Percentiles rank a stretch among this genome's conserved stretches.
Evolutionary conservation across 352 stramenopile species (phyloP).

Genomic region (Salisapilia sapeloensis): DNA sequence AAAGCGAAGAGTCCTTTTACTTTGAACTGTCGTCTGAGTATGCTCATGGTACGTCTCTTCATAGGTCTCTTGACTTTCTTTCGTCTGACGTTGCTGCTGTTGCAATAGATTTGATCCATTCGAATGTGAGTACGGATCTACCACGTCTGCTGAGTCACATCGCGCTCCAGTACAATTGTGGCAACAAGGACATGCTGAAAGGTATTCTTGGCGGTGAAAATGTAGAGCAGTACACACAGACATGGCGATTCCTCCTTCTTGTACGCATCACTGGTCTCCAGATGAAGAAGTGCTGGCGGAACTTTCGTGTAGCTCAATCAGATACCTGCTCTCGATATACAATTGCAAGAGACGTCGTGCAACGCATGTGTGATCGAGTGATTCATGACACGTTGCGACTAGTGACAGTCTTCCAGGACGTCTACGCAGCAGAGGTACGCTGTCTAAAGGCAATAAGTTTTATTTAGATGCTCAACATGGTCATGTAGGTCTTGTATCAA

Average conservation of each 20-base stretch:
- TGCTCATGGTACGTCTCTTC: conserved; percentile 14
- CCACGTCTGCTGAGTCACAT: conserved; percentile 17
- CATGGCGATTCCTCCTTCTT: too few species aligned
- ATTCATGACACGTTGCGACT: conserved; percentile 4
- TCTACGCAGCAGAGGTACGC: too few species aligned
- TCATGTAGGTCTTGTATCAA: conserved; percentile 2
- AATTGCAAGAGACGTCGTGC: conserved; percentile 3
- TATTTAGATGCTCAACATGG: too few species aligned
- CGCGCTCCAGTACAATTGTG: conserved; percentile 23
- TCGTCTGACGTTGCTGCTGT: background rate
- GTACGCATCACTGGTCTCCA: too few species aligned
- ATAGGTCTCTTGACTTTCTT: background rate
- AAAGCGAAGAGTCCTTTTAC: conserved; percentile 16
- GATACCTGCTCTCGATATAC: too few species aligned
- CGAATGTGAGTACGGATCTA: conserved; percentile 13
- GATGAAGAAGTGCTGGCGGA: too few species aligned
- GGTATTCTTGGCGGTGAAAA: too few species aligned
- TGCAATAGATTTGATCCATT: conserved; percentile 14
- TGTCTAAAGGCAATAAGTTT: too few species aligned
- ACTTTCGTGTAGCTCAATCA: too few species aligned
- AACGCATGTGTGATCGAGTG: conserved; percentile 4
- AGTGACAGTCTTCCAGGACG: conserved; percentile 5
- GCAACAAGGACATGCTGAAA: too few species aligned
- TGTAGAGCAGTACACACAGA: too few species aligned
- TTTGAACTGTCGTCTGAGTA: conserved; percentile 21